phyloP scores from a whole-genome alignment of 352 stramenopile genomes.

The Peronosclerospora sorghi region DNA sequence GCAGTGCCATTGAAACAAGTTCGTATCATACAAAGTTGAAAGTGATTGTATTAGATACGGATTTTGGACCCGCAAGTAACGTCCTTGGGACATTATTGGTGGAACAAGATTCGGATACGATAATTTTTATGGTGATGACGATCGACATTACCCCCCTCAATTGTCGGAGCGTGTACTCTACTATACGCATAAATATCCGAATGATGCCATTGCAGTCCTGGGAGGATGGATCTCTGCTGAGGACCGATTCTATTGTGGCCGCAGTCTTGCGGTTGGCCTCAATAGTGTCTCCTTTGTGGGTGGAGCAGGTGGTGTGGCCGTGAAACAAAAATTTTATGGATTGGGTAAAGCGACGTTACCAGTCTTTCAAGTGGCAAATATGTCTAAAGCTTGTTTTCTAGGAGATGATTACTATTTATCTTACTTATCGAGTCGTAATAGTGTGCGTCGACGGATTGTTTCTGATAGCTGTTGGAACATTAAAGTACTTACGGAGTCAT shows the following conservation, averaged over 20 bases:
- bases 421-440: slow-evolving; percentile 28
- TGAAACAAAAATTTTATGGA: slow-evolving; percentile 40
- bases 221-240: slow-evolving; percentile 41
- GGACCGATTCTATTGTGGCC: slow-evolving; percentile 38
- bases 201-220: slow-evolving; percentile 36
- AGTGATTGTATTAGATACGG: slow-evolving; percentile 34
- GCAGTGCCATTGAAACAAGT: slow-evolving; percentile 18
- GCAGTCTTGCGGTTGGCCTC: slow-evolving; percentile 32
- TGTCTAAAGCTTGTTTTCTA: slow-evolving; percentile 39
- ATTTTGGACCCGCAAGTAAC: slow-evolving; percentile 47
- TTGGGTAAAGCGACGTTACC: slow-evolving; percentile 17
- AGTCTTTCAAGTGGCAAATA: slow-evolving; percentile 29
- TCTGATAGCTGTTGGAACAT: slow-evolving; percentile 48
- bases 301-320: slow-evolving; percentile 35
- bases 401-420: slow-evolving; percentile 49
- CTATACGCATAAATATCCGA: slow-evolving; percentile 34
- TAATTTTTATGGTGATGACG: slow-evolving; percentile 54
- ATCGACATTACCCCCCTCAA: slow-evolving; percentile 29
- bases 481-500: slow-evolving; percentile 11
- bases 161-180: slow-evolving; percentile 29
- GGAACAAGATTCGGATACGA: slow-evolving; percentile 40
- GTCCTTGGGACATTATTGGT: slow-evolving; percentile 36
- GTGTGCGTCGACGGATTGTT: slow-evolving; percentile 30
- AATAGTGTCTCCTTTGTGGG: slow-evolving; percentile 47
- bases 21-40: slow-evolving; percentile 23